Conservation (phyloP, 75 land plant species). For the Picea glauca region DNA sequence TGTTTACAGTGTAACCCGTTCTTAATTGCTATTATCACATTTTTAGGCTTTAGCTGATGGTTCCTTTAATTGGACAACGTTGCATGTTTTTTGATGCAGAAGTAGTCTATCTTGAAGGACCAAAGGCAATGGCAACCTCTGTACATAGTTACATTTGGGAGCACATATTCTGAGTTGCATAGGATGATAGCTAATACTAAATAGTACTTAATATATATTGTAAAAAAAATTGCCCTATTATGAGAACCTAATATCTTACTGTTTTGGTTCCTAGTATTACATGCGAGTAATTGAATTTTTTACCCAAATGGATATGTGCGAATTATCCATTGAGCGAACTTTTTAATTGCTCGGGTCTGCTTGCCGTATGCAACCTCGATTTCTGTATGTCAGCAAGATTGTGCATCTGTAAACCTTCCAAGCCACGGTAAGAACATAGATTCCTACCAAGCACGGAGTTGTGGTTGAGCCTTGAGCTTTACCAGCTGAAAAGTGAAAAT, state of each 20-base stretch:
- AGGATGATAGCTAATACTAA: not conserved
- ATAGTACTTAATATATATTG: not conserved
- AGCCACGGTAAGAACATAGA: no score
- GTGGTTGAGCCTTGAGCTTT: no score
- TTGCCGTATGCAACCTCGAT: not conserved
- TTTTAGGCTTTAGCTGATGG: not conserved
- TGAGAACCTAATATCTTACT: not conserved
- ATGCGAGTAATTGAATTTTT: not conserved
- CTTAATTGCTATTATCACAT: not conserved
- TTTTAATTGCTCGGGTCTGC: not conserved
- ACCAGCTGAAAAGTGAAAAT: no score
- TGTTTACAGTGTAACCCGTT: not conserved
- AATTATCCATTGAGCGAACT: not conserved
- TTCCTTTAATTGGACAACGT: not conserved
- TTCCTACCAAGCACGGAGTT: no score
- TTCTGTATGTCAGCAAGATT: not conserved
- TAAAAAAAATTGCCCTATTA: not conserved
- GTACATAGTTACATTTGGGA: conserved; percentile 1
- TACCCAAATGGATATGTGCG: not conserved
- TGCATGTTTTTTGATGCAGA: conserved; percentile 3
- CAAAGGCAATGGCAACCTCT: conserved; percentile 5
- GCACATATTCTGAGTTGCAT: not conserved
- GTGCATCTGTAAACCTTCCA: no score
- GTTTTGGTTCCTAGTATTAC: not conserved
- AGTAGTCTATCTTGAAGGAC: not conserved